Evolutionary conservation across 2,329 filamentous ascomycete genomes (phyloP), one percentile per base, ranked within the genome.

Genomic region (Neofusicoccum laricinum): DNA sequence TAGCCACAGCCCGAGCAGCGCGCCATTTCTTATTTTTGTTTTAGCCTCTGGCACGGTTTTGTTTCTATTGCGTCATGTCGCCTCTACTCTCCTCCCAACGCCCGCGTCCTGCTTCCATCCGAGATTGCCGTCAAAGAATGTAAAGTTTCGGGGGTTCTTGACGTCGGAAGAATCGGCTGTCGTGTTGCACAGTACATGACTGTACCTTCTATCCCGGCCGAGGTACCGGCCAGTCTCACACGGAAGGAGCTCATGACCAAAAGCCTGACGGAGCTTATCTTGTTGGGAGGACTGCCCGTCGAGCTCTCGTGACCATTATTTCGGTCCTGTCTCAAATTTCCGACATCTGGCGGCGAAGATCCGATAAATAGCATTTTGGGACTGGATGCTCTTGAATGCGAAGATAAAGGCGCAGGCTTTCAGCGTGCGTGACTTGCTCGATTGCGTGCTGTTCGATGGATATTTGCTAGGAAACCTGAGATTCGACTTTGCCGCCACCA

Each of bases 361-460:
- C 3, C 12, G 12, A 25, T n/a, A 25, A 25, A 46, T 46, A 21
- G 8, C 40, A 43, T 43, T 12, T 4, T 43, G 17, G 40, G 12
- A 25, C 21, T 32, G 6, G 32, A 32, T 15, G 14, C 15, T 21
- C 21, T 6, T 25, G 46, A 17, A 51, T 21, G 40, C 25, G 45
- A 40, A 63, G 61, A 45, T 50, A 63, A 21, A 15, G n/a, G n/a
- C 43, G 30, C 25, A 25, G 40, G 46, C 25, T 4, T 30, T 4
- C 19, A 32, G 59, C 59, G n/a, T 51, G 46, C 57, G n/a, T 61
- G 34, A 48, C 48, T 38, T 43, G 36, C 48, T 63, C 48, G 38
- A 53, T 50, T 63, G 59, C 21, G 15, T 46, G 61, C 48, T 53
- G 21, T 38, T 38, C 19, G 61, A 40, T 45, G 41, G 36, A 30